Percentiles rank a stretch among this genome's conserved stretches.
Evolutionary conservation across 305 asterid species (phyloP).

Genomic region (Fraxinus velutina): DNA sequence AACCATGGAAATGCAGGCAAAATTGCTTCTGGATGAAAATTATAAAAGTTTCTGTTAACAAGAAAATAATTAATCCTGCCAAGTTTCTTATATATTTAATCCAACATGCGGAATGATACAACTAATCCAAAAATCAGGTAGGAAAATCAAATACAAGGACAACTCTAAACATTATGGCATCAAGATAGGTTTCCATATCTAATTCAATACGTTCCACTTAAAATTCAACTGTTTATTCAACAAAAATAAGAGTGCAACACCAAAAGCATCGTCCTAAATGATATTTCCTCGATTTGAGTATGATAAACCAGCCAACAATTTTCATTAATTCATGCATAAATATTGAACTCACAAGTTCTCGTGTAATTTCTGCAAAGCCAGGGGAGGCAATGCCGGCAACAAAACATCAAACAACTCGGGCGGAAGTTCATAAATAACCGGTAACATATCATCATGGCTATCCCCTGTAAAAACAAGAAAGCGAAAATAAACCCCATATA

Average conservation of each 20-base stretch:
- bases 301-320: neutral
- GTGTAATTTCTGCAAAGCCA: slow-evolving; percentile 64
- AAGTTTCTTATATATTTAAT: neutral
- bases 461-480: slow-evolving; percentile 36
- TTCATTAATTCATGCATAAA: neutral
- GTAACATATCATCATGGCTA: slow-evolving; percentile 34
- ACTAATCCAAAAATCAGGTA: neutral
- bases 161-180: neutral
- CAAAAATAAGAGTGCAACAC: neutral
- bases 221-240: neutral
- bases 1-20: neutral
- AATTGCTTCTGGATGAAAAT: neutral
- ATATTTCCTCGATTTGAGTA: neutral
- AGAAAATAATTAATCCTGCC: neutral
- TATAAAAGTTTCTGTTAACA: neutral
- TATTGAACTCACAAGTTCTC: slow-evolving; percentile 46
- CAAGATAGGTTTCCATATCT: neutral
- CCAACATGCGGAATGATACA: neutral
- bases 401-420: slow-evolving; percentile 55
- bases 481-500: neutral
- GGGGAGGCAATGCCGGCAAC: slow-evolving; percentile 65
- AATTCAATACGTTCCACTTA: neutral
- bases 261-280: neutral
- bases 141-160: neutral
- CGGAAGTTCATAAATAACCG: slow-evolving; percentile 54